phyloP scores from a whole-genome alignment of 345 rosid genomes.

The Salix suchowensis region DNA sequence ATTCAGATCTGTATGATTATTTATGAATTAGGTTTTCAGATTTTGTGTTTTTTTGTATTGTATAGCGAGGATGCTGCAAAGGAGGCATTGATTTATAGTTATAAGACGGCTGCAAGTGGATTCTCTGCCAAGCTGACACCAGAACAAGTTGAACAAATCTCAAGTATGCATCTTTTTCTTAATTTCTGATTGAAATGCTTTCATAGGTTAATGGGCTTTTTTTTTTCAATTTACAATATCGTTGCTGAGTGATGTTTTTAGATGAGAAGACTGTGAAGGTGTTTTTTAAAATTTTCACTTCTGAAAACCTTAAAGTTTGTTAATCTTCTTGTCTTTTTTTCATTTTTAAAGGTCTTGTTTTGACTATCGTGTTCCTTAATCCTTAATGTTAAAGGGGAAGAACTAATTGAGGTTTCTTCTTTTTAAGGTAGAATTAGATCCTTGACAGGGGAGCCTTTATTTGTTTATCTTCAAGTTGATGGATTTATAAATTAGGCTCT shows the following conservation, averaged over 20 bases:
- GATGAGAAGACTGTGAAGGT: no score
- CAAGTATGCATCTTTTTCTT: conserved; percentile 39
- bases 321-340: no score
- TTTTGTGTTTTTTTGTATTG: neutral
- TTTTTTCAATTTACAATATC: neutral
- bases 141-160: conserved; percentile 59
- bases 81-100: conserved; percentile 66
- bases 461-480: neutral
- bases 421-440: no score
- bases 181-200: neutral
- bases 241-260: neutral
- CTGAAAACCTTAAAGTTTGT: no score
- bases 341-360: no score
- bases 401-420: no score
- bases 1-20: neutral
- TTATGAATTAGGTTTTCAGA: neutral
- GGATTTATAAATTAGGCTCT: neutral
- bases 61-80: conserved; percentile 75
- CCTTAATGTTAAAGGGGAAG: no score
- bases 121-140: conserved; percentile 89
- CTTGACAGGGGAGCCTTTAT: no score
- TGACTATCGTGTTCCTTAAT: no score
- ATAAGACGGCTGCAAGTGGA: conserved; percentile 77
- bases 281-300: no score
- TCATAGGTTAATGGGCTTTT: no score